Base-by-base conservation (phyloP, 192 early-diverging fungal species). In the Coemansia sp. region DNA sequence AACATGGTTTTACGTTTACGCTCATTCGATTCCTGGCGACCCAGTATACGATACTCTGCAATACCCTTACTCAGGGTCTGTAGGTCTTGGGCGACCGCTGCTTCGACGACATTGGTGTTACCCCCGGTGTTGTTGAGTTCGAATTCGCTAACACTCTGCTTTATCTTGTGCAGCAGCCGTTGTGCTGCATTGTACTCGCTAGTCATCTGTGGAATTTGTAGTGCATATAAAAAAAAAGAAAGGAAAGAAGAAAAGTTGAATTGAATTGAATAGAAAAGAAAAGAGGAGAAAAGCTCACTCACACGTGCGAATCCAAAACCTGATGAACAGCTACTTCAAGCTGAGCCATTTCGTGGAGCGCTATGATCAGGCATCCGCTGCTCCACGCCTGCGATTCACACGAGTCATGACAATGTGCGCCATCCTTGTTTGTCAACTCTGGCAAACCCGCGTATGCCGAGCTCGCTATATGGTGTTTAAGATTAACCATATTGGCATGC, bases 371-470 rank as follows among this genome's bases (percentile, higher is more conserved):
- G 11, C 79, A 82, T 3, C 74, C 79, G 32, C 73, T 73, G 68
- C 74, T 76, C 97, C 97, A 99, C 0, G 97, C 95, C 80, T 99
- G 97, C 0, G 96, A 95, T 14, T 91, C 86, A 72, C 95, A 98
- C 35, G 94, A 90, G 67, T 93, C 93, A 37, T 74, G 58, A 72
- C 98, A 99, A 37, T 86, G 80, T 6, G 74, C 88, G 11, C 95
- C 98, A 67, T 97, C 65, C 62, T 77, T 76, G 73, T 99, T 99
- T 8, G 98, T 99, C 66, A 99, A 78, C 81, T 99, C 98, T n/a
- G 96, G 95, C 49, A 99, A 77, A 16, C 98, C 98, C 11, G 89
- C 91, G 84, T 89, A 99, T 11, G 91, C 86, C 46, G 86, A 91
- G 33, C 60, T 78, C n/a, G 86, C 76, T 33, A 98, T 87, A 39